phyloP scores from a whole-genome alignment of 23 red algal species.

The Cyanidioschyzon merolae region DNA sequence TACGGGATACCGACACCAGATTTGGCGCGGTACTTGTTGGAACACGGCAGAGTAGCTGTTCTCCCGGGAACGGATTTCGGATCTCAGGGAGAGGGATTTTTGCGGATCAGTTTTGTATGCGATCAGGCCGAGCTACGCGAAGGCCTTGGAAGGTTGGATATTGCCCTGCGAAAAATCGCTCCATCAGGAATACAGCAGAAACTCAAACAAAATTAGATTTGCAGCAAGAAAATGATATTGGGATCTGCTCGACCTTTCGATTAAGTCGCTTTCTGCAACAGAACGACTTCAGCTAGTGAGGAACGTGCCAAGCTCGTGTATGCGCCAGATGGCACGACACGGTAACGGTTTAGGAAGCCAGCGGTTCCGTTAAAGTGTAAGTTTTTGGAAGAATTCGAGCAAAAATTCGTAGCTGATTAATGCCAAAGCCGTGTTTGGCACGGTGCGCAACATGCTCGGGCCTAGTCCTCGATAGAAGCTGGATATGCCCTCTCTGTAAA shows the following conservation, averaged over 20 bases:
- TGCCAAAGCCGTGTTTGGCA: not conserved
- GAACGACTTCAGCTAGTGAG: too few relatives aligned
- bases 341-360: too few relatives aligned
- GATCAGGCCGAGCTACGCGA: constrained; percentile 37
- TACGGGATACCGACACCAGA: constrained; percentile 31
- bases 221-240: too few relatives aligned
- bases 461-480: constrained; percentile 1
- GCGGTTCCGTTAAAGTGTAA: too few relatives aligned
- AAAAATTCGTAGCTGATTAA: constrained; percentile 16
- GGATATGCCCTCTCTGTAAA: not conserved
- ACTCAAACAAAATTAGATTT: too few relatives aligned
- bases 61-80: constrained; percentile 96
- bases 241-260: too few relatives aligned
- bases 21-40: constrained; percentile 42
- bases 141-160: constrained; percentile 52
- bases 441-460: constrained; percentile 11
- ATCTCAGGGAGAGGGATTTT: constrained; percentile 63
- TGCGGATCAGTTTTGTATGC: constrained; percentile 74
- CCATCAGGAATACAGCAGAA: too few relatives aligned
- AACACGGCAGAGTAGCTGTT: constrained; percentile 67
- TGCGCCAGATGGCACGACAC: too few relatives aligned
- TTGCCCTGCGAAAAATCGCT: constrained; percentile 22
- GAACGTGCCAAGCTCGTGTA: too few relatives aligned
- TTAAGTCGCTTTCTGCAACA: too few relatives aligned
- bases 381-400: not conserved